Base-by-base conservation (phyloP, 2,329 filamentous ascomycete genomes). In the Macrophomina tecta region DNA sequence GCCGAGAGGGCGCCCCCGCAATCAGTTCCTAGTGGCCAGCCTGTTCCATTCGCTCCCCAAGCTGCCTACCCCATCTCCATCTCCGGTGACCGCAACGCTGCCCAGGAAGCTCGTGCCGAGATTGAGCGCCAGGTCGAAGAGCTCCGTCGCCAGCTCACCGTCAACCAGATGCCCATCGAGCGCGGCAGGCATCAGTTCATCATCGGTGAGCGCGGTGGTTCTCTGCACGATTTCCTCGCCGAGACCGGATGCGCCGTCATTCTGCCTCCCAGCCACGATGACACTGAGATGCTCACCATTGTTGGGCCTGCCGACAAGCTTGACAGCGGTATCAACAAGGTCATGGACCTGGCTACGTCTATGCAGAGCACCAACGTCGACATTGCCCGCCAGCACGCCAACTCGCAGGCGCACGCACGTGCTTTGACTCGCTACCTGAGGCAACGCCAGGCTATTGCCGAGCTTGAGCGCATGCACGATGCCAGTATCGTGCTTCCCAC, bases 161-260 rank as follows among this genome's bases (percentile, higher is more conserved):
- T 95, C 58, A 89, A 95, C 72, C 90, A 96, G 78, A 83, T 93
- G 49, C 87, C 90, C 5, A 92, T 98, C 72, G 91, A 94, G 78
- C 90, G 90, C 69, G 93, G 92, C 58, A 89, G 93, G 62, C 95
- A 98, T 77, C 94, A 97, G 77, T 98, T 97, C 83, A 95, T 99
- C 75, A 89, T 97, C 69, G 94, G 94, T 62, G 89, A 94, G 69
- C 87, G 90, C 69, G 93, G 92, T 69, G 86, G 91, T 69, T 89
- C 92, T 18, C 84, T 92, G 40, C 89, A 97, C 67, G 89, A 97
- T 53, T 97, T 99, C 83, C 89, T 97, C 70, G 86, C 89, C 53
- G 89, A 97, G 74, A 98, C 95, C 67, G 94, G 94, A 69, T 99
- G 95, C 79, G 88, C 91, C 51, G 90, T 98, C 68, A 87, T 98